phyloP scores from a whole-genome alignment of 495 filamentous ascomycete genomes.

The Neurospora tetrasperma region DNA sequence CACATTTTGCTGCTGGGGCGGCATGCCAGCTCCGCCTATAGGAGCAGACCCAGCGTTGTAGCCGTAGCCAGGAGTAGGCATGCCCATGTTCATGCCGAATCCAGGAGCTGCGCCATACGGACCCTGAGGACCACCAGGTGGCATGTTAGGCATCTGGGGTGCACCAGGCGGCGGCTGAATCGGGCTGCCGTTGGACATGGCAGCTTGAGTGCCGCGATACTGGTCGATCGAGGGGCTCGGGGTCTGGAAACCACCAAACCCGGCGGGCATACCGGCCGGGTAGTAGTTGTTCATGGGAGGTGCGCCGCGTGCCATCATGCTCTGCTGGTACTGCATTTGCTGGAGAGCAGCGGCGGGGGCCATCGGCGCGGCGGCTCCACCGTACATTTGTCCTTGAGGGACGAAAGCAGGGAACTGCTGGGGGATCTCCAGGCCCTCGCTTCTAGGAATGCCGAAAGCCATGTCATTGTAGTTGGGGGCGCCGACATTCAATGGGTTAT shows the following conservation, averaged over 20 bases:
- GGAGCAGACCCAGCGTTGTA: slow-evolving; percentile 21
- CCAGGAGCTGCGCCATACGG: slow-evolving; percentile 35
- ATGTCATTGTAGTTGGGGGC: slow-evolving; percentile 30
- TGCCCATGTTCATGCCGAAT: slow-evolving; percentile 39
- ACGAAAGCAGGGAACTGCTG: slow-evolving; percentile 43
- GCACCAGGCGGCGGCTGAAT: slow-evolving; percentile 31
- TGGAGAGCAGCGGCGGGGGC: slow-evolving; percentile 36
- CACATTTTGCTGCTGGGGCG: slow-evolving; percentile 21
- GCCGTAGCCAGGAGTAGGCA: slow-evolving; percentile 36
- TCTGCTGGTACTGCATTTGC: slow-evolving; percentile 51
- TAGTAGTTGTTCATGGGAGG: slow-evolving; percentile 44
- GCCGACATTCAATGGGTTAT: slow-evolving; percentile 31
- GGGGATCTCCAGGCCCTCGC: slow-evolving; percentile 46
- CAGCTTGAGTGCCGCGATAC: slow-evolving; percentile 31
- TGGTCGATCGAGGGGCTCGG: slow-evolving; percentile 37
- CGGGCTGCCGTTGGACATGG: slow-evolving; percentile 33
- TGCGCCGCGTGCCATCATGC: slow-evolving; percentile 40
- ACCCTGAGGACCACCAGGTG: slow-evolving; percentile 16
- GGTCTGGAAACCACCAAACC: slow-evolving; percentile 37
- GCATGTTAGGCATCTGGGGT: slow-evolving; percentile 16
- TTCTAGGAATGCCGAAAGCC: slow-evolving; percentile 42
- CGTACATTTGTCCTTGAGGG: slow-evolving; percentile 41
- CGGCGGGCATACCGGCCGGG: slow-evolving; percentile 33
- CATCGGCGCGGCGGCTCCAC: slow-evolving; percentile 35
- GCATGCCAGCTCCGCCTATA: not conserved